Percentiles rank a stretch among this genome's conserved stretches.
phyloP scores from a whole-genome alignment of 148 eudicot species.

The Linanthus parryae region DNA sequence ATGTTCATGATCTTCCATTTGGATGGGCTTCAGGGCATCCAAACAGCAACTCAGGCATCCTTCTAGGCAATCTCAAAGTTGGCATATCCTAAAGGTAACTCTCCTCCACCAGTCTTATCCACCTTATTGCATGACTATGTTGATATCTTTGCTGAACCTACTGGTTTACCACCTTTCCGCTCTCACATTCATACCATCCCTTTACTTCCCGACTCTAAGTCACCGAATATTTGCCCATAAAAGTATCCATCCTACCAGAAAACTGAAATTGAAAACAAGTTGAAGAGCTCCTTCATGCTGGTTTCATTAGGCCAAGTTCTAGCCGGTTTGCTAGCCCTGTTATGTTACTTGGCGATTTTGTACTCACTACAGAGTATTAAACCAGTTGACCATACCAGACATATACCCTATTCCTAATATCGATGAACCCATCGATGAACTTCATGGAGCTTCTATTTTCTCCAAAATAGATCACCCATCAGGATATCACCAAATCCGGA shows the following conservation, averaged over 20 bases:
- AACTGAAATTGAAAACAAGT: background rate
- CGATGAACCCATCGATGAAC: background rate
- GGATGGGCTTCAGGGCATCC: no score
- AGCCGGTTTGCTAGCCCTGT: background rate
- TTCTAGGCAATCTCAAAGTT: no score
- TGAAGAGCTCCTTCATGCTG: background rate
- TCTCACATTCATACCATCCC: background rate
- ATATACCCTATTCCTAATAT: no score
- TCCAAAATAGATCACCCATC: background rate
- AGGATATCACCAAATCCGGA: background rate
- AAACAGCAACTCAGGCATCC: no score
- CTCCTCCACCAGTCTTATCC: no score
- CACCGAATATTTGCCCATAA: background rate
- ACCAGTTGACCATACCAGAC: no score
- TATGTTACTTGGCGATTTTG: background rate
- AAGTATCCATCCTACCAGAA: background rate
- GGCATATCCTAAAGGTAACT: no score
- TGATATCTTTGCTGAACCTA: background rate
- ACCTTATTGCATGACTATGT: no score
- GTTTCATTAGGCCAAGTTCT: conserved; percentile 1
- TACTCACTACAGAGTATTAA: background rate
- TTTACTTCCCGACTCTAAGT: background rate
- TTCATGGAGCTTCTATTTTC: background rate
- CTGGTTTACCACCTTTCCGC: background rate
- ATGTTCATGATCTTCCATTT: no score